Evolutionary conservation across 257 asterid species (phyloP).

Genomic region (Nicotiana benthamiana): DNA sequence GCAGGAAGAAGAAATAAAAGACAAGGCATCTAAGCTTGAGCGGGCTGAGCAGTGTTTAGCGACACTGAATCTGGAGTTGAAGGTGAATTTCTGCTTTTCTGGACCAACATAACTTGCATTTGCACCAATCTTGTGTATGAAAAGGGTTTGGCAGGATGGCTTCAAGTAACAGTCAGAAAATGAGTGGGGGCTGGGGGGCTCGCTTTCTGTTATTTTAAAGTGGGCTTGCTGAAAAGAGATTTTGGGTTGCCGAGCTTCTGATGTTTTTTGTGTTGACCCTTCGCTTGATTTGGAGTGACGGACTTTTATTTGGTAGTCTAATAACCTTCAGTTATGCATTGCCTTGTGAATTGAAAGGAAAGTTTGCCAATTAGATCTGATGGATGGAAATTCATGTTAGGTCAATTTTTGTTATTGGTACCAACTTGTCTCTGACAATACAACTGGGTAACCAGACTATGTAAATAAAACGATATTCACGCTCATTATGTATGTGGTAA

Average conservation of each 20-base stretch:
- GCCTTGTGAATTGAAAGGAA: not conserved
- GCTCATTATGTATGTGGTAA: not conserved
- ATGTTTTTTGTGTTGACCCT: not conserved
- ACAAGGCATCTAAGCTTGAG: conserved; percentile 62
- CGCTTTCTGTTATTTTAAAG: not conserved
- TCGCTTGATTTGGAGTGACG: not conserved
- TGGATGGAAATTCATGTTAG: not conserved
- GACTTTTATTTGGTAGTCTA: not conserved
- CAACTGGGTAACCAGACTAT: not conserved
- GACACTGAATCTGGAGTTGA: conserved; percentile 66
- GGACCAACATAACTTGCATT: not conserved
- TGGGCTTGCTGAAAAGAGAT: not conserved
- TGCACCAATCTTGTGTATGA: not conserved
- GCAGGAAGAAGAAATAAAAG: conserved; percentile 85
- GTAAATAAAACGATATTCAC: not conserved
- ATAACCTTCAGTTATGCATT: not conserved
- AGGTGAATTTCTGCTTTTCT: conserved; percentile 48
- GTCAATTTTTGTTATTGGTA: not conserved
- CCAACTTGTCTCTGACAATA: not conserved
- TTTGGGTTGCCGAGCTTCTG: not conserved
- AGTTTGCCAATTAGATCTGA: not conserved
- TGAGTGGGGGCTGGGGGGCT: not conserved
- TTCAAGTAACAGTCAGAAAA: not conserved
- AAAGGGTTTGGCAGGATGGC: not conserved
- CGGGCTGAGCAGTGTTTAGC: conserved; percentile 81